These are phyloP conservation scores for Tylopilus subfusipes DNA, from an alignment of 768 basidiomycete genomes.

Conservation along the genomic window DNA sequence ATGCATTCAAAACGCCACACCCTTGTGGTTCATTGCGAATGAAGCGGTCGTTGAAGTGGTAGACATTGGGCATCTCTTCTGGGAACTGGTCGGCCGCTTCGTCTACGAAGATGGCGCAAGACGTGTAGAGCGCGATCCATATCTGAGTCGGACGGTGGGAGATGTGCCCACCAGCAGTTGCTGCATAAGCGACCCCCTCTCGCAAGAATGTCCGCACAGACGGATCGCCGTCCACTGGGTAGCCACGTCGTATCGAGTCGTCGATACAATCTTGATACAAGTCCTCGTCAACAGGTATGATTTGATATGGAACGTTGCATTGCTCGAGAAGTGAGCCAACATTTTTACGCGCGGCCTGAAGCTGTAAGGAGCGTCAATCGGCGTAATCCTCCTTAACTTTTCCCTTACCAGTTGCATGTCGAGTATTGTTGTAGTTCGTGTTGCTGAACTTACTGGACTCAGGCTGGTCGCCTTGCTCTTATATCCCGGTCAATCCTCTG, in stretches of 20 bases:
- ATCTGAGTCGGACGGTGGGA: slow-evolving; percentile 10
- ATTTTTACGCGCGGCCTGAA: slow-evolving; percentile 9
- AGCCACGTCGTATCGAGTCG: slow-evolving; percentile 25
- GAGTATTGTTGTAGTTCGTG: neutral
- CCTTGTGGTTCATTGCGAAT: slow-evolving; percentile 26
- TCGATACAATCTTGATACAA: slow-evolving; percentile 23
- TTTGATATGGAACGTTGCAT: slow-evolving; percentile 13
- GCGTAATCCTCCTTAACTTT: neutral
- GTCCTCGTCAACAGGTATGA: slow-evolving; percentile 11
- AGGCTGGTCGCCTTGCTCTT: neutral
- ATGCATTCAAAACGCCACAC: slow-evolving; percentile 31
- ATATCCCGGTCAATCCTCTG: neutral
- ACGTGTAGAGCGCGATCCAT: slow-evolving; percentile 40
- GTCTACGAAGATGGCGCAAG: slow-evolving; percentile 37
- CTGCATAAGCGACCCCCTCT: slow-evolving; percentile 28
- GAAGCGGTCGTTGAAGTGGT: slow-evolving; percentile 36
- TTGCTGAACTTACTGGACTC: too few species aligned
- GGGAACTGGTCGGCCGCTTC: slow-evolving; percentile 30
- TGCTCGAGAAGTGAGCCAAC: slow-evolving; percentile 15
- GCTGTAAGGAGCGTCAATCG: slow-evolving; percentile 4
- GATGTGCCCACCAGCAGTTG: slow-evolving; percentile 31
- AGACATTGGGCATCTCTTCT: slow-evolving; percentile 20
- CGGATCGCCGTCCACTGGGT: slow-evolving; percentile 19
- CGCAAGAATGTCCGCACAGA: slow-evolving; percentile 32
- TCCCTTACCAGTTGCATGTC: slow-evolving; percentile 15